A percentile compares a stretch with the other conserved stretches of the same genome.
Conservation (phyloP, 2,329 filamentous ascomycete species). For the Amauroascus verrucosus region DNA sequence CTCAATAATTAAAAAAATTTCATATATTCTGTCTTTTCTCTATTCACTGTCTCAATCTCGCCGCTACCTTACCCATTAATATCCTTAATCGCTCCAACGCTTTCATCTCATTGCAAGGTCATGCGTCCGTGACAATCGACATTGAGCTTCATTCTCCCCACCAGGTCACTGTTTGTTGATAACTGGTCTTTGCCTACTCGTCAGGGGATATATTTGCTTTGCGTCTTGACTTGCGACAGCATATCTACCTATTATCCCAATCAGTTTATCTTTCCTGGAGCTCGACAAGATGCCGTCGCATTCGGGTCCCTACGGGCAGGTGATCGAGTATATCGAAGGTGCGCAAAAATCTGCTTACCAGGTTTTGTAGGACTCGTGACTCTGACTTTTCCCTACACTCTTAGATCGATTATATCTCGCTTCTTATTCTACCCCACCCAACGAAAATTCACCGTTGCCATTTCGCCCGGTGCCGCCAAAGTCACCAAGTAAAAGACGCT, state of each 20-base stretch:
- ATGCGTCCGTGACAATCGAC: slow-evolving; percentile 4
- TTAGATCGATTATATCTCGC: slow-evolving; percentile 83
- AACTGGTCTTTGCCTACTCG: background rate
- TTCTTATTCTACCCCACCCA: slow-evolving; percentile 75
- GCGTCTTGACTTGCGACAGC: background rate
- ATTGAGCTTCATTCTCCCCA: background rate
- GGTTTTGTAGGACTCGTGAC: no score
- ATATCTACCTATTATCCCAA: background rate
- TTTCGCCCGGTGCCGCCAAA: slow-evolving; percentile 53
- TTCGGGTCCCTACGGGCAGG: slow-evolving; percentile 63
- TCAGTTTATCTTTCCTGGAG: background rate
- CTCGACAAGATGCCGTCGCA: slow-evolving; percentile 38
- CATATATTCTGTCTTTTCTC: background rate
- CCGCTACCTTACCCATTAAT: background rate
- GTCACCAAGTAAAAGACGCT: slow-evolving; percentile 67
- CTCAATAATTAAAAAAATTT: background rate
- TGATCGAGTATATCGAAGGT: slow-evolving; percentile 96
- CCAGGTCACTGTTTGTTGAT: background rate
- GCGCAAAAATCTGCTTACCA: slow-evolving; percentile 34
- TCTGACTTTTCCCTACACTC: slow-evolving; percentile 14
- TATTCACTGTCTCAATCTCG: background rate
- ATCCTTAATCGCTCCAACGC: slow-evolving; percentile 4
- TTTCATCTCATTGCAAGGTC: background rate
- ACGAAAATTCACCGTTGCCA: slow-evolving; percentile 73
- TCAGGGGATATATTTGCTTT: background rate